Percentiles rank a stretch among this genome's conserved stretches.
phyloP scores from a whole-genome alignment of 2,329 filamentous ascomycete genomes.

The Tolypocladium inflatum region DNA sequence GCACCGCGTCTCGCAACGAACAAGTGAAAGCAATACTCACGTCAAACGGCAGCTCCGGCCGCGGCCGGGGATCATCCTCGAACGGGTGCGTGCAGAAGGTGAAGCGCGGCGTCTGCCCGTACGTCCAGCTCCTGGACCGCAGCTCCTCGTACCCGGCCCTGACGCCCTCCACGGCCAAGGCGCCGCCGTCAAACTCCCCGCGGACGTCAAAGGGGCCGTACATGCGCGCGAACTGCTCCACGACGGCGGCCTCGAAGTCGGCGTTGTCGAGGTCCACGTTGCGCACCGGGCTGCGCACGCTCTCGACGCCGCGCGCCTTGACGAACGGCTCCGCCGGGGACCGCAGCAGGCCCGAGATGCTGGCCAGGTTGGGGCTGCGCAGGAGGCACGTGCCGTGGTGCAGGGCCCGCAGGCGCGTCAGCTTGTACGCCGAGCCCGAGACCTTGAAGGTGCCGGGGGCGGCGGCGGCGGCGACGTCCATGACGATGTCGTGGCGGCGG shows the following conservation, averaged over 20 bases:
- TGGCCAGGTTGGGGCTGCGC: constrained; percentile 60
- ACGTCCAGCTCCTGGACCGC: constrained; percentile 65
- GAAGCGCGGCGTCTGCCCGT: constrained; percentile 78
- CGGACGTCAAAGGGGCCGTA: constrained; percentile 40
- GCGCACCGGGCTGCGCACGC: constrained; percentile 73
- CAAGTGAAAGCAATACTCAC: constrained; percentile 20
- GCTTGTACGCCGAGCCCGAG: constrained; percentile 90
- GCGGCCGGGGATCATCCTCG: constrained; percentile 46
- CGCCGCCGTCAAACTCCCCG: constrained; percentile 37
- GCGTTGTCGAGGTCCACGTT: constrained; percentile 56
- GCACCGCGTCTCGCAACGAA: neutral
- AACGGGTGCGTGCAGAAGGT: constrained; percentile 54
- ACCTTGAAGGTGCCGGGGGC: constrained; percentile 55
- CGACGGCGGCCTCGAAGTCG: constrained; percentile 45
- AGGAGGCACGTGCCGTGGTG: constrained; percentile 92
- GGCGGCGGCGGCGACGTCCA: constrained; percentile 34
- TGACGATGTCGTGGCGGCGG: constrained; percentile 84
- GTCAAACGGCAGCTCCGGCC: constrained; percentile 38
- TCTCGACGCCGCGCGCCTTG: constrained; percentile 78
- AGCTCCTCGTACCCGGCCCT: constrained; percentile 19
- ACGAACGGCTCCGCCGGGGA: constrained; percentile 74
- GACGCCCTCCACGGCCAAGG: constrained; percentile 40
- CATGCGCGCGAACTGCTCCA: constrained; percentile 56
- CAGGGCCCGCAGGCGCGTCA: constrained; percentile 69
- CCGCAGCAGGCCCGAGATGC: constrained; percentile 60